Percentiles rank a stretch among this genome's conserved stretches.
Conservation (phyloP, 352 stramenopile genomes). For the Globisporangium spiculum region DNA sequence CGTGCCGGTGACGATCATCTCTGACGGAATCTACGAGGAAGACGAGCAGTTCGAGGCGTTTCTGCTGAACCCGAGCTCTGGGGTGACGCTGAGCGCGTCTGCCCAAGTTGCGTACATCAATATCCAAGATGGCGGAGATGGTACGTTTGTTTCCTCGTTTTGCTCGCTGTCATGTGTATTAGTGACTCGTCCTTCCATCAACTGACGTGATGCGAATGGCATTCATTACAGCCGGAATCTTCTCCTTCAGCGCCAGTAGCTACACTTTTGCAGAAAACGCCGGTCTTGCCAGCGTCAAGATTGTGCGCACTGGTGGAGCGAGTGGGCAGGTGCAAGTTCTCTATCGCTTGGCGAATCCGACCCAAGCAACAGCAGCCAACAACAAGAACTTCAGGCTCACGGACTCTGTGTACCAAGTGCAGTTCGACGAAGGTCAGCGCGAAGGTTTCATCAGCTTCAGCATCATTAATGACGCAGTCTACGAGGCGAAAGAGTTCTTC, state of each 20-base stretch:
- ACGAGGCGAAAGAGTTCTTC: conserved; percentile 67
- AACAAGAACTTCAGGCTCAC: conserved; percentile 61
- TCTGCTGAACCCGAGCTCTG: conserved; percentile 24
- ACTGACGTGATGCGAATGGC: not conserved
- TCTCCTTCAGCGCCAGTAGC: conserved; percentile 48
- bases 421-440: conserved; percentile 46
- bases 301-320: conserved; percentile 39
- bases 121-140: conserved; percentile 35
- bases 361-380: conserved; percentile 47
- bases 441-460: conserved; percentile 42
- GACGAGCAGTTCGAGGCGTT: conserved; percentile 42
- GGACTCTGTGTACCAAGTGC: conserved; percentile 35
- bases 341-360: conserved; percentile 46
- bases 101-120: conserved; percentile 31
- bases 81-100: conserved; percentile 17
- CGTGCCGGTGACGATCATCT: conserved; percentile 34
- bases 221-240: conserved; percentile 38
- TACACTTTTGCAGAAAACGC: conserved; percentile 54
- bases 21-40: conserved; percentile 47
- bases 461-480: conserved; percentile 58
- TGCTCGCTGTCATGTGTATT: not conserved
- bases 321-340: conserved; percentile 35
- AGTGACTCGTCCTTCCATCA: not conserved
- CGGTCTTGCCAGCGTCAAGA: conserved; percentile 41
- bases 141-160: conserved; percentile 22